A percentile compares a stretch with the other conserved stretches of the same genome.
These are phyloP conservation scores for Rheum nobile DNA, from an alignment of 148 eudicot species.

Conservation along the genomic window DNA sequence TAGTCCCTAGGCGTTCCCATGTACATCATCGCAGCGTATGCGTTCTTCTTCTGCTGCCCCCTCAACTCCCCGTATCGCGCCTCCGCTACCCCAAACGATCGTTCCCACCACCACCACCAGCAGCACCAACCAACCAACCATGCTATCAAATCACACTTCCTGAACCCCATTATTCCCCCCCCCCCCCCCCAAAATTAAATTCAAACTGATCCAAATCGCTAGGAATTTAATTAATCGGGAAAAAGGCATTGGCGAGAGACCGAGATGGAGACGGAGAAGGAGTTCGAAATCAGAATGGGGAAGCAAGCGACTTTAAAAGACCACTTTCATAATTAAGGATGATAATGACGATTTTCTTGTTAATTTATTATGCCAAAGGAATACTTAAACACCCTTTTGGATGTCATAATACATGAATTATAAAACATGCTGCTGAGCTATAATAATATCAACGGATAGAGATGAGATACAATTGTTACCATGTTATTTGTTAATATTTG, in stretches of 20 bases:
- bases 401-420: too few relatives aligned
- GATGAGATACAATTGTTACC: too few relatives aligned
- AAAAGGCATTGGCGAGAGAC: background rate
- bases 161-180: background rate
- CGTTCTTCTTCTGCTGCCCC: constrained; percentile 35
- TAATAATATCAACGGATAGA: too few relatives aligned
- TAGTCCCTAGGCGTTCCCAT: constrained; percentile 98
- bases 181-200: too few relatives aligned
- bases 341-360: too few relatives aligned
- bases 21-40: constrained; percentile 97
- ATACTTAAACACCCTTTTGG: too few relatives aligned
- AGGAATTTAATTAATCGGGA: background rate
- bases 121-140: background rate
- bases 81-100: constrained; percentile 8
- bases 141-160: background rate
- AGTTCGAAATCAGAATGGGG: too few relatives aligned
- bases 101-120: background rate
- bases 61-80: background rate
- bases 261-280: too few relatives aligned
- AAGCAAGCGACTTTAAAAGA: background rate
- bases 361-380: too few relatives aligned
- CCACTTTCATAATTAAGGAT: background rate
- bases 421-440: too few relatives aligned
- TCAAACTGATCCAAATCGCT: too few relatives aligned
- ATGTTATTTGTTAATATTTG: too few relatives aligned